A percentile compares a stretch with the other conserved stretches of the same genome.
These are phyloP conservation scores for Gymnopus androsaceus DNA, from an alignment of 1,284 basidiomycete species.

Conservation along the genomic window DNA sequence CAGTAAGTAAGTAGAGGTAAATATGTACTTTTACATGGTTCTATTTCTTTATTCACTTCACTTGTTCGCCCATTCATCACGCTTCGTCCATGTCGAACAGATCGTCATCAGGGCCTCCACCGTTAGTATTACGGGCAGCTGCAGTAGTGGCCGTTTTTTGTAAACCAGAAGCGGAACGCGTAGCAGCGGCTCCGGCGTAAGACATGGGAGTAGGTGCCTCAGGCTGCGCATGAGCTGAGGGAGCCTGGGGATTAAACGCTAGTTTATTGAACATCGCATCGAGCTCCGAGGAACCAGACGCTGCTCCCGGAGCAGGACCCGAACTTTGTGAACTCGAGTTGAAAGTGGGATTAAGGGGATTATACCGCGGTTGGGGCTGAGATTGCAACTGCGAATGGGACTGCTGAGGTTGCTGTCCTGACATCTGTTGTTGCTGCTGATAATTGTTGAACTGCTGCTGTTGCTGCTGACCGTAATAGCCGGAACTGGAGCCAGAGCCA, in stretches of 20 bases:
- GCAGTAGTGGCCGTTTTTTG: not conserved
- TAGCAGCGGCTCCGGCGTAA: not conserved
- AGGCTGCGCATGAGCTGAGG: not conserved
- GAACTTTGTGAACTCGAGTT: not conserved
- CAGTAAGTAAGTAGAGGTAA: not conserved
- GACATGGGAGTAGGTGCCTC: not conserved
- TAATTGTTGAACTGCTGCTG: not conserved
- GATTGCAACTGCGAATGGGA: not conserved
- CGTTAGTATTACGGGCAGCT: not conserved
- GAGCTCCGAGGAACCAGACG: not conserved
- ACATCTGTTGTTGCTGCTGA: not conserved
- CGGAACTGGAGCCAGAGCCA: not conserved
- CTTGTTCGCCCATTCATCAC: not conserved
- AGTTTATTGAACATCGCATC: not conserved
- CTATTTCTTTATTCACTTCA: not conserved
- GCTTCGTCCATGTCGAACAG: constrained; percentile 7
- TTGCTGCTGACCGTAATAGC: not conserved
- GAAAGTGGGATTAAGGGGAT: not conserved
- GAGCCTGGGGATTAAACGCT: not conserved
- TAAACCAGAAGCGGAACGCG: not conserved
- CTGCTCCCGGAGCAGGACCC: not conserved
- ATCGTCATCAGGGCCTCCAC: not conserved
- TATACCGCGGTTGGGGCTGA: not conserved
- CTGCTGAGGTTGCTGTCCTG: not conserved
- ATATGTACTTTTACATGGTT: constrained; percentile 6